phyloP scores from a whole-genome alignment of 768 basidiomycete genomes.

The Calvatia gigantea region DNA sequence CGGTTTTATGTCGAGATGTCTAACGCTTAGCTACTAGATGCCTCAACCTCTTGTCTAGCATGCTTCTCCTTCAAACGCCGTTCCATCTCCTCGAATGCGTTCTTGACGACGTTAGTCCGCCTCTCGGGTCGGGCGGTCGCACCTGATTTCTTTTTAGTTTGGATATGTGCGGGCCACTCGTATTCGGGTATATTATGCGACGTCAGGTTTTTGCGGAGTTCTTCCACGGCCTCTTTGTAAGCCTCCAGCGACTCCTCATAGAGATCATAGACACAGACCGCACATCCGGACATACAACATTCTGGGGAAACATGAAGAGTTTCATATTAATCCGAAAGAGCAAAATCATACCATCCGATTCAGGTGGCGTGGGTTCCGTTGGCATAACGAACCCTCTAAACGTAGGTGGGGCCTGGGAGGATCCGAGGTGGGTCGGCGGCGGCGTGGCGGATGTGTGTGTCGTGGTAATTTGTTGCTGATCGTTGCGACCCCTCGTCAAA shows the following conservation, averaged over 20 bases:
- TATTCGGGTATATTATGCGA: slow-evolving; percentile 45
- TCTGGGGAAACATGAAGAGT: slow-evolving; percentile 39
- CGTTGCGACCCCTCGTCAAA: neutral
- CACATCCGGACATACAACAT: slow-evolving; percentile 95
- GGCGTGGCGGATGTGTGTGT: neutral
- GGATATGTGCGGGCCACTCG: slow-evolving; percentile 65
- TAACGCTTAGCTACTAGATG: slow-evolving; percentile 11
- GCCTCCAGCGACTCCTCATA: slow-evolving; percentile 70
- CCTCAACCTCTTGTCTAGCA: slow-evolving; percentile 23
- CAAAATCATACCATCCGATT: slow-evolving; percentile 54
- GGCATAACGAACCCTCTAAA: slow-evolving; percentile 62
- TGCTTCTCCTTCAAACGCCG: slow-evolving; percentile 48
- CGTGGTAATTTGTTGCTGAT: neutral
- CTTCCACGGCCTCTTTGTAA: slow-evolving; percentile 54
- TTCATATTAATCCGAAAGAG: neutral
- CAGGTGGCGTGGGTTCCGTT: slow-evolving; percentile 56
- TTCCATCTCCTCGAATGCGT: slow-evolving; percentile 75
- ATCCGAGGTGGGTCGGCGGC: neutral
- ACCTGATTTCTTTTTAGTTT: slow-evolving; percentile 11
- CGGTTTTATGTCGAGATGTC: neutral
- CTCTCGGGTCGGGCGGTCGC: slow-evolving; percentile 13
- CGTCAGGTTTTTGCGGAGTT: slow-evolving; percentile 48
- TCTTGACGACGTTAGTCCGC: slow-evolving; percentile 38
- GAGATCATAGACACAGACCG: slow-evolving; percentile 86
- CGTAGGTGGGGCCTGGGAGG: slow-evolving; percentile 16